Conservation (phyloP, 2,329 filamentous ascomycete species). For the Diaporthe vexans region DNA sequence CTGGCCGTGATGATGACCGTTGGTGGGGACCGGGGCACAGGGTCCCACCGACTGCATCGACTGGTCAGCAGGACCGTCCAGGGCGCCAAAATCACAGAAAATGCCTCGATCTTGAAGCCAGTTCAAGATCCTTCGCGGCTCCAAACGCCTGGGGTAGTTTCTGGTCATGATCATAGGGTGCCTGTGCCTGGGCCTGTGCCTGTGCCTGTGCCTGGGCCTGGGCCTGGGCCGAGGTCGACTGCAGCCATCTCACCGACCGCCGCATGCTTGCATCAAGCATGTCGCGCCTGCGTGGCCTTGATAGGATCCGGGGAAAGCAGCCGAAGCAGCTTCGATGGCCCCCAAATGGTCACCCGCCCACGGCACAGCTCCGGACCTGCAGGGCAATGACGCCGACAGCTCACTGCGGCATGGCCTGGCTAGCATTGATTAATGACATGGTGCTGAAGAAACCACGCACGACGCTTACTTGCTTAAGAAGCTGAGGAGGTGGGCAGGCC, state of each 20-base stretch:
- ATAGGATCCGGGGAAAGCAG: constrained; percentile 21
- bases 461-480: constrained; percentile 7
- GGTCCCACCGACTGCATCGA: background rate
- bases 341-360: constrained; percentile 24
- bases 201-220: background rate
- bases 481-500: constrained; percentile 1
- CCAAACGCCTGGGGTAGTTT: background rate
- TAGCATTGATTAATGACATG: constrained; percentile 1
- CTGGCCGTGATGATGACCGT: background rate
- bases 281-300: constrained; percentile 5
- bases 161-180: background rate
- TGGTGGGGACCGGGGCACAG: background rate
- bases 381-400: constrained; percentile 1
- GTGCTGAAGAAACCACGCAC: constrained; percentile 9
- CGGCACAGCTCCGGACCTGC: constrained; percentile 26
- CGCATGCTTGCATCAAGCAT: constrained; percentile 25
- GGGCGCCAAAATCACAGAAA: background rate
- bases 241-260: constrained; percentile 7
- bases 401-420: constrained; percentile 2
- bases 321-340: constrained; percentile 18
- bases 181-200: background rate
- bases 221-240: background rate
- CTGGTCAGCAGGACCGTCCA: constrained; percentile 12
- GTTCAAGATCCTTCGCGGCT: constrained; percentile 11
- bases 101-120: constrained; percentile 27